These are phyloP conservation scores for Ganoderma resinaceum DNA, from an alignment of 1,284 basidiomycete genomes.

Conservation along the genomic window DNA sequence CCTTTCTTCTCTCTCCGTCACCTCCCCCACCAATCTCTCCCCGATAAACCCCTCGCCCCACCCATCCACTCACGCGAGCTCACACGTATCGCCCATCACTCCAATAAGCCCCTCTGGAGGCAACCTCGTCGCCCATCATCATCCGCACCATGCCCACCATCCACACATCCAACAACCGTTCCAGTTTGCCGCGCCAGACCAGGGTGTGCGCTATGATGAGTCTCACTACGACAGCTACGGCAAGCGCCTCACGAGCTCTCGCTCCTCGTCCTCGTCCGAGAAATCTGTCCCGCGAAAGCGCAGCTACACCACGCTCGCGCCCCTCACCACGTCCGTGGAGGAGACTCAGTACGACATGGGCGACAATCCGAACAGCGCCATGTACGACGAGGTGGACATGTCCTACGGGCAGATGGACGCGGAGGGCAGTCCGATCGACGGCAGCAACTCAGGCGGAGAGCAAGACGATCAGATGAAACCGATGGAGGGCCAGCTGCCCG, in stretches of 20 bases:
- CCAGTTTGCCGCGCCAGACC: slow-evolving; percentile 48
- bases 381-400: slow-evolving; percentile 60
- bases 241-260: slow-evolving; percentile 42
- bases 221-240: slow-evolving; percentile 40
- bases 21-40: slow-evolving; percentile 67
- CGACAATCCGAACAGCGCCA: slow-evolving; percentile 39
- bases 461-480: slow-evolving; percentile 45
- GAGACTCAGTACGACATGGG: slow-evolving; percentile 42
- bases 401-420: slow-evolving; percentile 44
- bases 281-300: slow-evolving; percentile 65
- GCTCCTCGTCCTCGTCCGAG: slow-evolving; percentile 50
- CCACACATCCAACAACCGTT: slow-evolving; percentile 47
- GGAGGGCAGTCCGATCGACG: slow-evolving; percentile 61
- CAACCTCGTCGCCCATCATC: slow-evolving; percentile 40
- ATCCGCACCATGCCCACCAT: slow-evolving; percentile 40
- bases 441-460: slow-evolving; percentile 57
- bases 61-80: slow-evolving; percentile 42
- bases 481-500: slow-evolving; percentile 35
- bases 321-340: slow-evolving; percentile 46
- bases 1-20: slow-evolving; percentile 65
- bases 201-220: slow-evolving; percentile 43
- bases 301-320: slow-evolving; percentile 59
- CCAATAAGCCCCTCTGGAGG: slow-evolving; percentile 60
- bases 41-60: slow-evolving; percentile 59
- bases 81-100: slow-evolving; percentile 58